Base-by-base conservation (phyloP, 129 eudicot genomes). In the Chrysanthemum lavandulifolium region DNA sequence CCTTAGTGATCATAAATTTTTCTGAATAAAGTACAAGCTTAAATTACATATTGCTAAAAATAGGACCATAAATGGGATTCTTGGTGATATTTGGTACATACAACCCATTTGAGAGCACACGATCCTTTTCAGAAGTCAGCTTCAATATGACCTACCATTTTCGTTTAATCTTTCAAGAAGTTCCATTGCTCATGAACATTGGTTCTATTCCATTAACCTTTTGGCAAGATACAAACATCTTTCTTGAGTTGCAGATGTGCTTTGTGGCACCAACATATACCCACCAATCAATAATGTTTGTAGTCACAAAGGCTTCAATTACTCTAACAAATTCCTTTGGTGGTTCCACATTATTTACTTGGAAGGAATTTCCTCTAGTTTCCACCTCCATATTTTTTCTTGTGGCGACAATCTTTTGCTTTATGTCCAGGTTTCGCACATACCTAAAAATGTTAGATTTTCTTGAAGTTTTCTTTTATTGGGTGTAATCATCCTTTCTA, bases 181-280 rank as follows among this genome's bases (percentile, higher is more conserved):
- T 23, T 23, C 25, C 25, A 23, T 23, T 23, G 25, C 25, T 23
- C 25, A 23, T 23, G 25, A 23, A 23, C 25, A 23, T 23, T 54
- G n/a, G 60, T 54, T 54, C 18, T 13, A 13, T 54, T n/a, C 19
- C 60, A 54, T 13, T n/a, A 2, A 14, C 61, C 21, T n/a, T 16
- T 56, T 56, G 10, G 10, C 16, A 56, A 14, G 61, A 14, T 56
- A 14, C 3, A 56, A 56, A 56, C 61, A 56, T 16, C 10, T 3
- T 16, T 21, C 7, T 29, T 68, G 73, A 60, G 43, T 60, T 60
- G 40, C 43, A 60, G 3, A 25, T 21, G 65, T 60, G 65, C 45
- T 14, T 60, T 60, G 43, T 60, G 6, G 65, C 65, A 9, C 65
- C 16, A 19, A 8, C 23, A 60, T 60, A 15, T 23, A 60, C 12